A percentile compares a stretch with the other conserved stretches of the same genome.
Evolutionary conservation across 306 rosid species (phyloP).

Genomic region (Begonia loranthoides): DNA sequence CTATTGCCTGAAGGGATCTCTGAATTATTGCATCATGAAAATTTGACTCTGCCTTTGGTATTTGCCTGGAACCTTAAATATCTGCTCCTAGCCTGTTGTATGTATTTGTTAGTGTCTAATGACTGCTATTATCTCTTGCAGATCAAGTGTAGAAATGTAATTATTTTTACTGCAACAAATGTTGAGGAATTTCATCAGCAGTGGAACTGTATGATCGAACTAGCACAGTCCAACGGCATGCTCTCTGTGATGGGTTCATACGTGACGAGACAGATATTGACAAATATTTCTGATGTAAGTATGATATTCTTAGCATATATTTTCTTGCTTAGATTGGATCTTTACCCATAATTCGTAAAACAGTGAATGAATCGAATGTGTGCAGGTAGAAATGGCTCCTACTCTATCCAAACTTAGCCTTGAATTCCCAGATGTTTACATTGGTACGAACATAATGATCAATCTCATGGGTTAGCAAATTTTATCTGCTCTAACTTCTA

Average conservation of each 20-base stretch:
- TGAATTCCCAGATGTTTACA: slow-evolving; percentile 71
- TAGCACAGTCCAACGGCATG: slow-evolving; percentile 38
- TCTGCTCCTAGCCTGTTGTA: not conserved
- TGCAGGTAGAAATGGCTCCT: slow-evolving; percentile 76
- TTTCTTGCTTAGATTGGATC: not conserved
- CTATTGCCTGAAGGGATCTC: slow-evolving; percentile 94
- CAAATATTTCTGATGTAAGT: slow-evolving; percentile 60
- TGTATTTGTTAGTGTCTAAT: slow-evolving; percentile 1
- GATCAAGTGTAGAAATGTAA: slow-evolving; percentile 84
- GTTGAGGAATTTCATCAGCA: slow-evolving; percentile 51
- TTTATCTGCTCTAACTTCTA: slow-evolving; percentile 10
- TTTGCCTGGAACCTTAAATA: not conserved
- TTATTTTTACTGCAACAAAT: slow-evolving; percentile 58
- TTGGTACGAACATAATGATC: slow-evolving; percentile 39
- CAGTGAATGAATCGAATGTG: slow-evolving; percentile 4
- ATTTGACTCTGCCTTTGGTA: slow-evolving; percentile 71
- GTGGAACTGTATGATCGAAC: slow-evolving; percentile 80
- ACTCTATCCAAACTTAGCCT: slow-evolving; percentile 69
- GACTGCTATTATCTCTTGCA: slow-evolving; percentile 21
- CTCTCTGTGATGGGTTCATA: slow-evolving; percentile 50
- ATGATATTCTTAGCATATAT: not conserved
- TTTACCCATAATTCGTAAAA: not conserved
- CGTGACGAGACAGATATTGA: slow-evolving; percentile 36
- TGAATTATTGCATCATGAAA: slow-evolving; percentile 77
- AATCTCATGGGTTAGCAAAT: slow-evolving; percentile 3